Evolutionary conservation across 2,329 filamentous ascomycete genomes (phyloP).

Genomic region (Parascedosporium putredinis): DNA sequence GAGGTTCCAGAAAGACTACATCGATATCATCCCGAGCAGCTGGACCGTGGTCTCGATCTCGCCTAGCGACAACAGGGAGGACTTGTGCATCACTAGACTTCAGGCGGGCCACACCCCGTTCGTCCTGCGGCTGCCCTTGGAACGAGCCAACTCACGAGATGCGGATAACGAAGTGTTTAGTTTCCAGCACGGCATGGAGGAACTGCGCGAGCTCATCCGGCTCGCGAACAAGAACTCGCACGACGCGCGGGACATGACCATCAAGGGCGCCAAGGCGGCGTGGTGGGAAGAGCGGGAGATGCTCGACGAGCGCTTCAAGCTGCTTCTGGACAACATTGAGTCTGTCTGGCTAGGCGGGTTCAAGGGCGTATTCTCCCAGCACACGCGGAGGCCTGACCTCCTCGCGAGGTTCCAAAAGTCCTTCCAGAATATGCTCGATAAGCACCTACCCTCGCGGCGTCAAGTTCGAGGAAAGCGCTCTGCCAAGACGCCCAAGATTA

Average conservation of each 20-base stretch:
- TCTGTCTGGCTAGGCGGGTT: conserved; percentile 93
- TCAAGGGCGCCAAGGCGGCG: conserved; percentile 63
- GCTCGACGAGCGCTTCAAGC: conserved; percentile 66
- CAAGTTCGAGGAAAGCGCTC: conserved; percentile 47
- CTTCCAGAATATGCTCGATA: conserved; percentile 71
- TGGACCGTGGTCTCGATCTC: conserved; percentile 86
- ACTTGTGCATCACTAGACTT: conserved; percentile 83
- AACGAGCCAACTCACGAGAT: conserved; percentile 70
- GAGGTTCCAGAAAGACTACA: conserved; percentile 66
- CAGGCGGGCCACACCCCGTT: conserved; percentile 69
- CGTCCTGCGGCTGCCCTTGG: conserved; percentile 74
- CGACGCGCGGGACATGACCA: conserved; percentile 55
- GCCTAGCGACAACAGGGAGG: conserved; percentile 69
- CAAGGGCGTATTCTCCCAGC: conserved; percentile 81
- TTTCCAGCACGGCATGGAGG: conserved; percentile 67
- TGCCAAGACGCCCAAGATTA: conserved; percentile 30
- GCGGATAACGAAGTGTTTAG: conserved; percentile 69
- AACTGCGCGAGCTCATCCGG: conserved; percentile 74
- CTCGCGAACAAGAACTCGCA: conserved; percentile 79
- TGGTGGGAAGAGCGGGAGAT: conserved; percentile 87
- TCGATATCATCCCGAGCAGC: conserved; percentile 70
- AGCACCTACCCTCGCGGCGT: conserved; percentile 74
- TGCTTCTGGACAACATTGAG: conserved; percentile 77
- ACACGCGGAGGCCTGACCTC: conserved; percentile 49
- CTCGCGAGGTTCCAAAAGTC: conserved; percentile 66